Conservation (phyloP, 164 flowering plant species). For the Stephania yunnanensis region DNA sequence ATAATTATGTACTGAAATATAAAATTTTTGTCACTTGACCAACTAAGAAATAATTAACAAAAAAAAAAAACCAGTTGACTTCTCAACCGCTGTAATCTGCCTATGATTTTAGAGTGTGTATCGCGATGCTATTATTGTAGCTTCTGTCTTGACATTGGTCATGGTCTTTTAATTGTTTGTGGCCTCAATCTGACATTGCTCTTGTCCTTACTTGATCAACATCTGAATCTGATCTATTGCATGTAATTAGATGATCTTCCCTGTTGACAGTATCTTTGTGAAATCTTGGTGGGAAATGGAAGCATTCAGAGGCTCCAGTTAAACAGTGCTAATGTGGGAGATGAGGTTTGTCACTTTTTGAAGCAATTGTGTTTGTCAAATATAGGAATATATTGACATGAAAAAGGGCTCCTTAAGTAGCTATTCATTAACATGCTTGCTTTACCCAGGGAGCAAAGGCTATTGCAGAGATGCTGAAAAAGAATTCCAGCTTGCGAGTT, state of each 20-base stretch:
- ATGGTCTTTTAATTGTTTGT: background rate
- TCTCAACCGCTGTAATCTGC: background rate
- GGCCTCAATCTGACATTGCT: background rate
- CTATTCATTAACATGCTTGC: background rate
- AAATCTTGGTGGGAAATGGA: slow-evolving; percentile 54
- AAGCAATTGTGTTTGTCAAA: background rate
- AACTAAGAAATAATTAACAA: too few species aligned
- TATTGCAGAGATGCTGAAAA: slow-evolving; percentile 83
- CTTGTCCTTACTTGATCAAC: background rate
- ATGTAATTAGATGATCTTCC: slow-evolving; percentile 8
- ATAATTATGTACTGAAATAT: too few species aligned
- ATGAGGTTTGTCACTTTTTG: slow-evolving; percentile 62
- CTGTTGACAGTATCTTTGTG: slow-evolving; percentile 54
- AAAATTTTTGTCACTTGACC: too few species aligned
- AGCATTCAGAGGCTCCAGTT: slow-evolving; percentile 79
- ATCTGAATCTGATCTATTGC: background rate
- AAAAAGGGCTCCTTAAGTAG: background rate
- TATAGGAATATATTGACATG: background rate
- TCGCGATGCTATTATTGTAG: background rate
- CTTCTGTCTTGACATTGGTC: background rate
- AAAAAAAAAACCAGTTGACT: background rate
- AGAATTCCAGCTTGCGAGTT: slow-evolving; percentile 60
- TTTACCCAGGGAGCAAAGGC: slow-evolving; percentile 86
- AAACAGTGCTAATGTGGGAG: slow-evolving; percentile 76
- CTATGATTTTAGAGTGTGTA: background rate